phyloP scores from a whole-genome alignment of 345 rosid species.

The Lenwebbia sp. region DNA sequence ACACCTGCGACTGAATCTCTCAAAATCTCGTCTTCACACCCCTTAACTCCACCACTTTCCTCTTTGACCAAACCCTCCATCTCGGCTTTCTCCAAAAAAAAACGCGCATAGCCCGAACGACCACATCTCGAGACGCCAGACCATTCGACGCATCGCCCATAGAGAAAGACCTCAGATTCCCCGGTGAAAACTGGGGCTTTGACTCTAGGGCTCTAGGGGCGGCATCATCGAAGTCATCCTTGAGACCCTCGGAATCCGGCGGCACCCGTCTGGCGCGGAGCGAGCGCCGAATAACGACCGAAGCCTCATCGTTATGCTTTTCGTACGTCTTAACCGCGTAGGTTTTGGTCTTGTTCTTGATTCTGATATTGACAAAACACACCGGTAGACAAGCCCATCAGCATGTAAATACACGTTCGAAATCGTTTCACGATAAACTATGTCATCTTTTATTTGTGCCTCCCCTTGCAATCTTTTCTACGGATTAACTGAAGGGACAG shows the following conservation, averaged over 20 bases:
- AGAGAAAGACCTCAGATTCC: constrained; percentile 31
- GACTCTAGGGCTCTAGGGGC: background rate
- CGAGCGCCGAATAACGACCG: constrained; percentile 49
- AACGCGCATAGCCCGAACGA: constrained; percentile 22
- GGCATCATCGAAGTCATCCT: constrained; percentile 9
- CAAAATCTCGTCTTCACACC: background rate
- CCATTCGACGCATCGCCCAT: constrained; percentile 30
- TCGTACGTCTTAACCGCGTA: constrained; percentile 28
- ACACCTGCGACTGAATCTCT: background rate
- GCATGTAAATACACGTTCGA: too few relatives aligned
- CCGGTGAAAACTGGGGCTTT: constrained; percentile 2
- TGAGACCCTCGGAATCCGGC: constrained; percentile 42
- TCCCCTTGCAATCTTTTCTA: too few relatives aligned
- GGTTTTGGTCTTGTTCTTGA: constrained; percentile 28
- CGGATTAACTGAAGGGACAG: too few relatives aligned
- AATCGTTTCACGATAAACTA: too few relatives aligned
- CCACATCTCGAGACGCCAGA: constrained; percentile 9
- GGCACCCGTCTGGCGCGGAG: constrained; percentile 58
- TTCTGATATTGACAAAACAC: background rate
- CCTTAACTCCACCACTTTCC: background rate
- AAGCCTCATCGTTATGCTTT: constrained; percentile 8
- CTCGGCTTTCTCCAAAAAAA: constrained; percentile 3
- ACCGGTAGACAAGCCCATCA: too few relatives aligned
- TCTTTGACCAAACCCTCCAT: background rate
- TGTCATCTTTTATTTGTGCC: too few relatives aligned